A percentile compares a stretch with the other conserved stretches of the same genome.
Evolutionary conservation across 2,329 filamentous ascomycete species (phyloP).

Genomic region (Penicillium sp.): DNA sequence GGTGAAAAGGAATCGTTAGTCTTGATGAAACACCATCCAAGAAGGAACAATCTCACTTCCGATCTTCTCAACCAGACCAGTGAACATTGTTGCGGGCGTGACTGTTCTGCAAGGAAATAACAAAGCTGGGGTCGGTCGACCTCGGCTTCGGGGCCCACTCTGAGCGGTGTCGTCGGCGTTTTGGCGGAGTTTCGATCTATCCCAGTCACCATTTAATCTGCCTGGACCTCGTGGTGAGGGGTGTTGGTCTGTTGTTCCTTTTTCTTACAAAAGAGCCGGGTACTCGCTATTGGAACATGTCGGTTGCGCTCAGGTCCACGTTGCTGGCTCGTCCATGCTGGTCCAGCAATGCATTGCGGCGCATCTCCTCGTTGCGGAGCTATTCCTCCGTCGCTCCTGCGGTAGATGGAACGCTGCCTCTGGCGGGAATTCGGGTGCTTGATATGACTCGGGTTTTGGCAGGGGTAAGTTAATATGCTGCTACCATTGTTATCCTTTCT

Average conservation of each 20-base stretch:
- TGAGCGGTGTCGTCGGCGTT: constrained; percentile 29
- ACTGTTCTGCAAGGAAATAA: constrained; percentile 15
- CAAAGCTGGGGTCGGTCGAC: constrained; percentile 20
- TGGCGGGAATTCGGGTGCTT: constrained; percentile 84
- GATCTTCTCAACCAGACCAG: constrained; percentile 88
- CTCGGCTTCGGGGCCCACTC: constrained; percentile 28
- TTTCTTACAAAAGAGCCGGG: neutral
- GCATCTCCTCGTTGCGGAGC: constrained; percentile 30
- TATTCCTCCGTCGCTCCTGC: constrained; percentile 45
- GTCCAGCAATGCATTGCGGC: constrained; percentile 23
- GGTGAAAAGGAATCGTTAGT: constrained; percentile 32
- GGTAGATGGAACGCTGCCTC: constrained; percentile 60
- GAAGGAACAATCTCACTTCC: constrained; percentile 66
- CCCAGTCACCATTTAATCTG: constrained; percentile 16
- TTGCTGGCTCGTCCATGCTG: constrained; percentile 23
- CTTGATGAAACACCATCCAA: neutral
- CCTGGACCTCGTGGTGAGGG: neutral
- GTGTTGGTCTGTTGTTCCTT: constrained; percentile 6
- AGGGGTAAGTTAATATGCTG: constrained; percentile 63
- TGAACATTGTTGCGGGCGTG: constrained; percentile 71
- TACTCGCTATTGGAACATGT: constrained; percentile 22
- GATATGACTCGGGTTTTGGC: constrained; percentile 97
- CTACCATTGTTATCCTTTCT: neutral
- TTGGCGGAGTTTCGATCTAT: constrained; percentile 28
- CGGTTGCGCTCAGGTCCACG: constrained; percentile 26